phyloP scores from a whole-genome alignment of 208 protist species.

The Leptomonas pyrrhocoris region DNA sequence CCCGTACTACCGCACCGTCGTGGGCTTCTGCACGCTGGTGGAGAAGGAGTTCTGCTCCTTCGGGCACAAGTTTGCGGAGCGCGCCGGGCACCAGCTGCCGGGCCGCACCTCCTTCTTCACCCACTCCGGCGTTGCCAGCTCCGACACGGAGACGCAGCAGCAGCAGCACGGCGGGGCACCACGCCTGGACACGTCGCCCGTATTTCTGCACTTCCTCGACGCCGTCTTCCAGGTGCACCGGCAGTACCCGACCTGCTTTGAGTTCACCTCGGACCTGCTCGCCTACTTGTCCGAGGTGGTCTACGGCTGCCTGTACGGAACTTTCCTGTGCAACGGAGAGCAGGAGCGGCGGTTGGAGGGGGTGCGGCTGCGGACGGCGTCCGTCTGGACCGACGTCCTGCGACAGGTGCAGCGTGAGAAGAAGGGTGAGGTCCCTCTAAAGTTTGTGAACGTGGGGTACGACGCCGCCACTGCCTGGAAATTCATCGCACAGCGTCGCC shows the following conservation, averaged over 20 bases:
- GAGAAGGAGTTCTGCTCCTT: conserved; percentile 96
- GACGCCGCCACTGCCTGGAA: conserved; percentile 67
- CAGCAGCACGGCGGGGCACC: conserved; percentile 14
- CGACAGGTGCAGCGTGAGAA: conserved; percentile 54
- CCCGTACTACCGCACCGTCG: conserved; percentile 94
- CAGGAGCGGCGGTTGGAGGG: conserved; percentile 83
- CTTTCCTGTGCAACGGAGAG: conserved; percentile 85
- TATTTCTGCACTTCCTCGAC: conserved; percentile 96
- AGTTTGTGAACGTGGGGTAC: conserved; percentile 74
- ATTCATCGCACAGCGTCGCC: conserved; percentile 45
- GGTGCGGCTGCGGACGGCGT: conserved; percentile 62
- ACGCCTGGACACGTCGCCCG: conserved; percentile 82
- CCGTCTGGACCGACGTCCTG: conserved; percentile 80
- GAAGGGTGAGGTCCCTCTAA: conserved; percentile 44
- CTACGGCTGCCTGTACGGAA: conserved; percentile 87
- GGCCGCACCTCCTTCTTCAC: conserved; percentile 54
- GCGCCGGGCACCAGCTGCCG: conserved; percentile 73
- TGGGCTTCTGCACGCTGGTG: conserved; percentile 93
- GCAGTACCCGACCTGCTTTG: conserved; percentile 94
- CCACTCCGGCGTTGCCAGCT: conserved; percentile 41
- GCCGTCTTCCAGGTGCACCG: conserved; percentile 93
- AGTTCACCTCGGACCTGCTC: conserved; percentile 93
- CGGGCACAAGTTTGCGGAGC: conserved; percentile 96
- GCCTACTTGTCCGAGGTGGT: conserved; percentile 83
- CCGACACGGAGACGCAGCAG: conserved; percentile 52